Base-by-base conservation (phyloP, 805 yeast species). In the Wickerhamomyces chaumierensis region DNA sequence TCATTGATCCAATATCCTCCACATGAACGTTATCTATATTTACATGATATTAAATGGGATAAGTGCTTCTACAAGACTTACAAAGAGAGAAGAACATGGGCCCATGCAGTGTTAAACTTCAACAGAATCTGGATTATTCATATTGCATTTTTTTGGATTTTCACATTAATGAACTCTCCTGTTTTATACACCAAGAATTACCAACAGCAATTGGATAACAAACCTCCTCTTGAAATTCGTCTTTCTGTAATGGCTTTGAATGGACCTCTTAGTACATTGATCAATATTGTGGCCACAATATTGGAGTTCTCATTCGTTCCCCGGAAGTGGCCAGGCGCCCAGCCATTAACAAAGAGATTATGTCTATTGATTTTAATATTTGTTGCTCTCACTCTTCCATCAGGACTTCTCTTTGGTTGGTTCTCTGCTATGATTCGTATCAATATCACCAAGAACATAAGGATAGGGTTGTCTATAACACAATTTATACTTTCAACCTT, bases 101-200 rank as follows among this genome's bases (percentile, higher is more conserved):
- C 73, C 41, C 95, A 84, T 58, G 69, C 75, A 28, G 48, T 81
- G 19, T 69, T 78, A 18, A 82, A 84, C 54, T 84, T 84, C 58
- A 81, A 79, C 56, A 62, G 95, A 40, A 74, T 81, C 38, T 81
- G 90, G 88, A 76, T 81, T 39, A 71, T 83, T 36, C 95, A 84
- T 52, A 62, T 77, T 31, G 66, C 84, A 1, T 63, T 76, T 27
- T 84, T 81, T 55, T 84, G 95, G 95, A 73, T 75, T 41, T 84
- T 76, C 52, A 80, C 87, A 0, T 55, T 78, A 34, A 71, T 70
- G 53, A 81, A 84, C 53, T 65, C 87, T 0, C 78, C 83, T 1
- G 69, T 82, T 0, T 61, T 84, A 21, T 83, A 80, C 55, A 78
- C 86, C 0, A 59, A 60, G 31, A 60, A 71, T 38, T 81, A 80